phyloP scores from a whole-genome alignment of 192 early-diverging fungal species.

The Gonapodya sp. region DNA sequence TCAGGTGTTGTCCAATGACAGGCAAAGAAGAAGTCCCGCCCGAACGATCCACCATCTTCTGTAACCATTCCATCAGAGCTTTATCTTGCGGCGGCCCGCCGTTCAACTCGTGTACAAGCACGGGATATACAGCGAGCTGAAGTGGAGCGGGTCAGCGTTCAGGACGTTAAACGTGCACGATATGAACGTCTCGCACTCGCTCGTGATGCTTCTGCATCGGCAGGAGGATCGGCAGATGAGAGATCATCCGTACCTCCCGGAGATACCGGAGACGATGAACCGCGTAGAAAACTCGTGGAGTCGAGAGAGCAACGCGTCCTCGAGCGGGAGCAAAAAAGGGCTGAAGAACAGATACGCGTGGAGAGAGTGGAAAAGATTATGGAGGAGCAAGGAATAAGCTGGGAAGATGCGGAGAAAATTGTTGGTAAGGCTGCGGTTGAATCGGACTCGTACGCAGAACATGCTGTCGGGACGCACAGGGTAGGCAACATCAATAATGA shows the following conservation, averaged over 20 bases:
- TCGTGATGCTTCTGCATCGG: neutral
- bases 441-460: neutral
- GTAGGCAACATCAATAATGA: neutral
- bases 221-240: neutral
- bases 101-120: slow-evolving; percentile 5
- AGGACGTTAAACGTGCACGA: neutral
- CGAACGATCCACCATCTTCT: too few relatives aligned
- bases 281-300: neutral
- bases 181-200: neutral
- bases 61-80: too few relatives aligned
- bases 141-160: neutral
- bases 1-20: too few relatives aligned
- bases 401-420: neutral
- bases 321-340: neutral
- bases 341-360: neutral
- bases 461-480: neutral
- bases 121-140: neutral
- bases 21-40: too few relatives aligned
- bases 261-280: neutral
- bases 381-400: neutral
- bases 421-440: neutral
- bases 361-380: neutral
- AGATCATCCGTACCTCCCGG: neutral
- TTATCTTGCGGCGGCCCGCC: neutral
- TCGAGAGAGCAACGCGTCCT: neutral